Percentiles rank a stretch among this genome's conserved stretches.
phyloP scores from a whole-genome alignment of 2,329 filamentous ascomycete genomes.

The Blastomyces gilchristii region DNA sequence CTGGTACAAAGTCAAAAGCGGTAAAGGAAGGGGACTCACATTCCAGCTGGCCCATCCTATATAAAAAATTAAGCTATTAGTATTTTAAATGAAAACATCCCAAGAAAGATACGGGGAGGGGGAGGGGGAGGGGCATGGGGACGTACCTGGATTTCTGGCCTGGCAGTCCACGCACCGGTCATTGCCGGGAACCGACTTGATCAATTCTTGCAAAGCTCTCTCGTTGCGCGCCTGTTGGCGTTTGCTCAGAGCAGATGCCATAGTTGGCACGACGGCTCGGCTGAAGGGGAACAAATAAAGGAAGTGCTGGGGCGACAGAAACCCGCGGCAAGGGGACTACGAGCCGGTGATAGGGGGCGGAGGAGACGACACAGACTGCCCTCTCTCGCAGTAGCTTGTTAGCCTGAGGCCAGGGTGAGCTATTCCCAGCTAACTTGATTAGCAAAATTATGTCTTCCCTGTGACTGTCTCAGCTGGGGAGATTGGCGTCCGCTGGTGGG shows the following conservation, averaged over 20 bases:
- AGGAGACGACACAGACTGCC: background rate
- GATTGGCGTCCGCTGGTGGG: background rate
- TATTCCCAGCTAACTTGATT: background rate
- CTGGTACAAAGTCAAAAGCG: background rate
- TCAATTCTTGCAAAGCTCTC: conserved; percentile 77
- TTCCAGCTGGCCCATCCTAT: conserved; percentile 94
- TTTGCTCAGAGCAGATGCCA: conserved; percentile 75
- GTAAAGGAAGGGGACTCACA: conserved; percentile 45
- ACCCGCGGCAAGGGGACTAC: background rate
- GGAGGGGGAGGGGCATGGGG: background rate
- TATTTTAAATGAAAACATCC: conserved; percentile 9
- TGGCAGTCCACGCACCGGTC: conserved; percentile 89
- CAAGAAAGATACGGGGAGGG: background rate
- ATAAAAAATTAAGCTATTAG: conserved; percentile 25
- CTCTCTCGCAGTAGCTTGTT: background rate
- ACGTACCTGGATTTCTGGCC: conserved; percentile 78
- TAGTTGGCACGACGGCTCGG: conserved; percentile 26
- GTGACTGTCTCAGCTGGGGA: background rate
- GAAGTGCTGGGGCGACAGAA: background rate
- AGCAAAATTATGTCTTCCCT: background rate
- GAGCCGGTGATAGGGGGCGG: background rate
- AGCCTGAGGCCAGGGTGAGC: background rate
- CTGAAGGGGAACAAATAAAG: conserved; percentile 11
- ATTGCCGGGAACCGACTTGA: conserved; percentile 76
- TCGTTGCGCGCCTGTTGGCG: conserved; percentile 97